Evolutionary conservation across 2,329 filamentous ascomycete species (phyloP).

Genomic region (Phoma sp.): DNA sequence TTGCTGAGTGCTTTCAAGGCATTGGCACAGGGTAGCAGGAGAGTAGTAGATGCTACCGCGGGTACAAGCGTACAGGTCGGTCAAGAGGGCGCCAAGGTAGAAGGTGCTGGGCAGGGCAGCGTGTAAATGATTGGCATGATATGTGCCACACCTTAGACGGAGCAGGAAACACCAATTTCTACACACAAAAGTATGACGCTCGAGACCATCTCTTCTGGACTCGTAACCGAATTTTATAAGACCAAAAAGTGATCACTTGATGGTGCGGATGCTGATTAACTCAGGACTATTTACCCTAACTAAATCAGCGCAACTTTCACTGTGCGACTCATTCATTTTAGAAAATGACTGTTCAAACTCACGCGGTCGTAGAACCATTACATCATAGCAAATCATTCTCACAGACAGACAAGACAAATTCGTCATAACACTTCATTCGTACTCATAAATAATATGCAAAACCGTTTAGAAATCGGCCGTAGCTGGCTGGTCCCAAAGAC

Average conservation of each 20-base stretch:
- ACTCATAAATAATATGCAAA: not conserved
- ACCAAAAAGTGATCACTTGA: too few species aligned
- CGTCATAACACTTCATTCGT: not conserved
- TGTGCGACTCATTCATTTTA: too few species aligned
- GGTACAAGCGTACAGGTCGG: conserved; percentile 30
- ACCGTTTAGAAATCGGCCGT: not conserved
- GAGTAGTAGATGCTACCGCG: not conserved
- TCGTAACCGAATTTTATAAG: too few species aligned
- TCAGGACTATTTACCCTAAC: too few species aligned
- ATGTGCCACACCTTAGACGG: too few species aligned
- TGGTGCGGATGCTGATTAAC: too few species aligned
- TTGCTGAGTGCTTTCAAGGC: conserved; percentile 52
- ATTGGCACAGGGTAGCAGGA: conserved; percentile 16
- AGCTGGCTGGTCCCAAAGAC: not conserved
- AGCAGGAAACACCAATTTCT: too few species aligned
- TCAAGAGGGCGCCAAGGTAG: conserved; percentile 27
- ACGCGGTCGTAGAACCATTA: not conserved
- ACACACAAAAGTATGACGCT: not conserved
- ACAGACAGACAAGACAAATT: too few species aligned
- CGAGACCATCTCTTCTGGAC: too few species aligned
- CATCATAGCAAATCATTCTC: not conserved
- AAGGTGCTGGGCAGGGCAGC: conserved; percentile 25
- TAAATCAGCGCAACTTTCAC: too few species aligned
- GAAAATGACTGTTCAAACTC: too few species aligned
- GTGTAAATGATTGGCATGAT: conserved; percentile 10